phyloP scores from a whole-genome alignment of 192 early-diverging fungal genomes.

The Coemansia javaensis region DNA sequence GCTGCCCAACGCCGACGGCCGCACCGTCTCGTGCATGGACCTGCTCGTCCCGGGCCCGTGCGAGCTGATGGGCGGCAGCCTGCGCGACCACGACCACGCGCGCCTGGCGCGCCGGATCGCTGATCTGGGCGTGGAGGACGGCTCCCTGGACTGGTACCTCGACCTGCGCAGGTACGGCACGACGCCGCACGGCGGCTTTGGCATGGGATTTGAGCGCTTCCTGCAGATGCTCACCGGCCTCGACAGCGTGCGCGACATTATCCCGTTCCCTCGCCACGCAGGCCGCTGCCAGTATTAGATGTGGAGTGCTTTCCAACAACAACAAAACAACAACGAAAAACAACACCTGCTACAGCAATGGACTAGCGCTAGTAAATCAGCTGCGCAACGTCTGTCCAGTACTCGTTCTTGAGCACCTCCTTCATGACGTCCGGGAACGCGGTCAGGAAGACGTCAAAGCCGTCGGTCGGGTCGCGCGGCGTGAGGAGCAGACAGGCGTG shows the following conservation, averaged over 20 bases:
- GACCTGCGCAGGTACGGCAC: conserved; percentile 78
- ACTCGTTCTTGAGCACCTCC: conserved; percentile 37
- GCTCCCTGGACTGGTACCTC: conserved; percentile 80
- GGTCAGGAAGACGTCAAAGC: conserved; percentile 43
- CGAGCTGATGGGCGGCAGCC: conserved; percentile 78
- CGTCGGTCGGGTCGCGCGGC: conserved; percentile 17
- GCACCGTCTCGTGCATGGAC: conserved; percentile 79
- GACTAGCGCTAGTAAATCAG: conserved; percentile 22
- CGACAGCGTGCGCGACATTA: conserved; percentile 73
- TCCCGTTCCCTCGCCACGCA: conserved; percentile 55
- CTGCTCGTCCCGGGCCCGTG: conserved; percentile 78
- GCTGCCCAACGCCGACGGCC: conserved; percentile 55
- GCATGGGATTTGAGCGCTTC: conserved; percentile 84
- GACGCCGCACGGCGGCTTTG: conserved; percentile 84
- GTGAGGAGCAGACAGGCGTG: conserved; percentile 35
- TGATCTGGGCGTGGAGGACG: conserved; percentile 52
- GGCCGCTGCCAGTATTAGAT: conserved; percentile 57
- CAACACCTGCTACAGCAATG: no score
- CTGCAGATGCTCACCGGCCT: conserved; percentile 73
- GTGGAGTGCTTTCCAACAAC: no score
- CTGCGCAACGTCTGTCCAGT: conserved; percentile 25
- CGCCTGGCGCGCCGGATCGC: conserved; percentile 54
- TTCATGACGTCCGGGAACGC: conserved; percentile 36
- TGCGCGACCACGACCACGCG: conserved; percentile 69
- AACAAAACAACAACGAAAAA: no score